A percentile compares a stretch with the other conserved stretches of the same genome.
Conservation (phyloP, 1,139 yeast genomes). For the Nakaseomyces glabratus region DNA sequence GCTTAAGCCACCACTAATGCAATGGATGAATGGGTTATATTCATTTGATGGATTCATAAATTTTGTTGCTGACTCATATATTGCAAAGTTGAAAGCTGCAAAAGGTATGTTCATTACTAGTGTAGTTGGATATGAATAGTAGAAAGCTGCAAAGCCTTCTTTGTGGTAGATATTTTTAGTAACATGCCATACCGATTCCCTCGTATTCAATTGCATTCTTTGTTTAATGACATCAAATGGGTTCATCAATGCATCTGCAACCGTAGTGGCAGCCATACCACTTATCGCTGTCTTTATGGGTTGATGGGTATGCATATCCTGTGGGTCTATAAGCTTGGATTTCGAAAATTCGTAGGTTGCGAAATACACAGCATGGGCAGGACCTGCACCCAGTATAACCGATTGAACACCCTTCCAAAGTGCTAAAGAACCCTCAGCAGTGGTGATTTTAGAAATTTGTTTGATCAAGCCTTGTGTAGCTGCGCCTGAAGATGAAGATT, state of each 20-base stretch:
- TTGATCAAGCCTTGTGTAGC: slow-evolving; percentile 39
- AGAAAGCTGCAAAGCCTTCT: slow-evolving; percentile 82
- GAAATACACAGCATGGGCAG: slow-evolving; percentile 96
- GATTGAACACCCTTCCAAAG: slow-evolving; percentile 94
- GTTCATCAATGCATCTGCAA: slow-evolving; percentile 93
- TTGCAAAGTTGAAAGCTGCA: slow-evolving; percentile 89
- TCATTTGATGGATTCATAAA: slow-evolving; percentile 65
- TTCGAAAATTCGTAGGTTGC: slow-evolving; percentile 90
- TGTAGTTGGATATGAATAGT: slow-evolving; percentile 91
- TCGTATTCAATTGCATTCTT: slow-evolving; percentile 53
- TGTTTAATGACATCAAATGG: slow-evolving; percentile 96
- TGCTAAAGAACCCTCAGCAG: slow-evolving; percentile 85
- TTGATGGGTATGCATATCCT: slow-evolving; percentile 31
- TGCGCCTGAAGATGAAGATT: slow-evolving; percentile 32
- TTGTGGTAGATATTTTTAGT: slow-evolving; percentile 45
- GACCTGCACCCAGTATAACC: slow-evolving; percentile 96
- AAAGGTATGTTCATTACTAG: slow-evolving; percentile 88
- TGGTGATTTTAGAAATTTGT: slow-evolving; percentile 64
- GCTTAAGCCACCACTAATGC: slow-evolving; percentile 88
- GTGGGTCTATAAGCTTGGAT: slow-evolving; percentile 26
- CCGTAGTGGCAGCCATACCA: slow-evolving; percentile 90
- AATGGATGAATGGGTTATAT: slow-evolving; percentile 87
- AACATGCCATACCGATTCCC: slow-evolving; percentile 31
- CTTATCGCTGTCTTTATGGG: slow-evolving; percentile 79
- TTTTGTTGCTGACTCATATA: slow-evolving; percentile 77